Evolutionary conservation across 176 grass and related monocot genomes (phyloP), one percentile per base, ranked within the genome.

Genomic region (Chrysopogon serrulatus): DNA sequence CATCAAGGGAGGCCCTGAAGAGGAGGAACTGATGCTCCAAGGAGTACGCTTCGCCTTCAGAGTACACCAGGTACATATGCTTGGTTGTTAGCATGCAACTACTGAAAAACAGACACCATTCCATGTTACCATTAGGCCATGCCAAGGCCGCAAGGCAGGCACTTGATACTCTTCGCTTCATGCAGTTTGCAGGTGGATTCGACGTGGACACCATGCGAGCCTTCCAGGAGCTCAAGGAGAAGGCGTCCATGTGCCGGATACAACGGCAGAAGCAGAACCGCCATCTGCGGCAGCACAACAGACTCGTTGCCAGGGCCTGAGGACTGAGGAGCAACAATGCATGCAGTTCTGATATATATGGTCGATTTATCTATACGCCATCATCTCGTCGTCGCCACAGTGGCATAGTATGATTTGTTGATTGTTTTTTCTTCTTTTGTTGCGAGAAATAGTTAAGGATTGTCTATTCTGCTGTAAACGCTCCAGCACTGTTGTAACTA

Each of bases 11-110:
- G 83, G 90, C n/a, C 86, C 80, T 24, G 97, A 96, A 26, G 97
- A 99, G 81, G 97, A 96, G 74, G 97, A 99, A 24, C 76, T 99
- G 74, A 99, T 96, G 90, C 93, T 99, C 61, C 97, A 94, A 71
- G 97, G 90, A 15, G 97, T 99, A 40, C 85, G 97, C 69, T 96
- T 94, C 86, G 97, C 97, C 63, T 99, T 99, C 74, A 88, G 97
- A 65, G 97, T 99, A 37, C 97, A 99, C 68, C 97, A 99, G 97
- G 97, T 99, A 89, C 10, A 15, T 1, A 18, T 12, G 12, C 15
- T 51, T 23, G 23, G 15, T 35, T n/a, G 35, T 43, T n/a, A 62
- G 8, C 2, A 10, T 18, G 24, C 17, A 15, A 2, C 47, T 18
- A 1, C n/a, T 49, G 48, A 5, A 49, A 49, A 1, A 19, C 39